These are phyloP conservation scores for Cardamine chenopodiifolia DNA, from an alignment of 345 rosid species.

Conservation along the genomic window DNA sequence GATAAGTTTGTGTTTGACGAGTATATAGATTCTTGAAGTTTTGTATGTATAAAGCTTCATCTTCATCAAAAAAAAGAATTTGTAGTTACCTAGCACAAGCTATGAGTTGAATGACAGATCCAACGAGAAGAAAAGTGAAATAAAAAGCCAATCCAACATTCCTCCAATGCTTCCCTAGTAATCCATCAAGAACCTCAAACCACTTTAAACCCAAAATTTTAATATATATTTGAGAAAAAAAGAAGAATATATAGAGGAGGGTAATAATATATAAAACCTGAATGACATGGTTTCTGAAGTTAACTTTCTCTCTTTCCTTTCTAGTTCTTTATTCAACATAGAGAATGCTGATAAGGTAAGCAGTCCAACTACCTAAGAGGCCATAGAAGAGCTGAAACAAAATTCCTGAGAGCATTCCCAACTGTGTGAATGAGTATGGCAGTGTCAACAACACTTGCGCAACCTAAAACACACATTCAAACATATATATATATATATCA, in stretches of 20 bases:
- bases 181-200: slow-evolving; percentile 99
- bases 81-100: slow-evolving; percentile 90
- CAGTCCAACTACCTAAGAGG: slow-evolving; percentile 94
- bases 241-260: not conserved
- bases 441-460: slow-evolving; percentile 98
- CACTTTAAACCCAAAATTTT: slow-evolving; percentile 50
- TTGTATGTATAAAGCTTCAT: no score
- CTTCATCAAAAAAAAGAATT: not conserved
- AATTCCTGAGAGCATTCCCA: slow-evolving; percentile 93
- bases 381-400: slow-evolving; percentile 96
- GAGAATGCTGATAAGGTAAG: slow-evolving; percentile 89
- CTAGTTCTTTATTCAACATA: slow-evolving; percentile 97
- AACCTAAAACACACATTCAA: slow-evolving; percentile 51
- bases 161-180: slow-evolving; percentile 98
- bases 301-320: slow-evolving; percentile 90
- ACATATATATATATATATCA: not conserved
- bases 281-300: slow-evolving; percentile 98
- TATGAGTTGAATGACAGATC: slow-evolving; percentile 99
- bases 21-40: no score
- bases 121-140: slow-evolving; percentile 98
- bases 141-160: slow-evolving; percentile 98
- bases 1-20: no score
- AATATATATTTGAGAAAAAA: not conserved
- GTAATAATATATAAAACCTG: slow-evolving; percentile 50
- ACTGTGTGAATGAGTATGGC: slow-evolving; percentile 98